phyloP scores from a whole-genome alignment of 2,329 filamentous ascomycete genomes.

The Claviceps sorghi region DNA sequence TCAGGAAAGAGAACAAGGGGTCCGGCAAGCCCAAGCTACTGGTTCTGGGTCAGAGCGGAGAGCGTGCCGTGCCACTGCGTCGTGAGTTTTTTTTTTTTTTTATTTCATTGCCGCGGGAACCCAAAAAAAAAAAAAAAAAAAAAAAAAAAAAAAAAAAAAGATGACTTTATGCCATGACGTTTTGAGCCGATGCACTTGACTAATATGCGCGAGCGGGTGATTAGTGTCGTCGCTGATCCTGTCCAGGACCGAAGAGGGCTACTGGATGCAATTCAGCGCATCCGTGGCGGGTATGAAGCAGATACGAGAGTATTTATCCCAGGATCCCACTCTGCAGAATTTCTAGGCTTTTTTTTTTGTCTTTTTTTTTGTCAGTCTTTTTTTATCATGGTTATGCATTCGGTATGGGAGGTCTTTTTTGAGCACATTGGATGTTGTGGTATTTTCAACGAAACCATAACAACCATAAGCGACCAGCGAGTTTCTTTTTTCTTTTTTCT shows the following conservation, averaged over 20 bases:
- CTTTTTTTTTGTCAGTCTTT: not conserved
- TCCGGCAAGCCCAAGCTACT: not conserved
- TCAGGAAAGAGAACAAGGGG: not conserved
- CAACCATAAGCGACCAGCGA: too few species aligned
- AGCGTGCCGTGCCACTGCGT: not conserved
- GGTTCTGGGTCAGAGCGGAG: conserved; percentile 1
- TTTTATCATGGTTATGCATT: not conserved
- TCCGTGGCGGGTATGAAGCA: not conserved
- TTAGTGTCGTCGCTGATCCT: not conserved
- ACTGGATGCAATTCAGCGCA: not conserved
- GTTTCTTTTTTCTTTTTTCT: too few species aligned
- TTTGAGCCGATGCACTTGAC: not conserved
- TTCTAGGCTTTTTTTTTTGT: not conserved
- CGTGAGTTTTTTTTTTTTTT: not conserved
- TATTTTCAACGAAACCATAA: too few species aligned
- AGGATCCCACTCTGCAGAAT: conserved; percentile 1
- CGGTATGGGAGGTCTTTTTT: too few species aligned
- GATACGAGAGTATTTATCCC: not conserved
- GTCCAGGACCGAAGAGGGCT: conserved; percentile 3
- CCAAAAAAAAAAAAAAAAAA: too few species aligned
- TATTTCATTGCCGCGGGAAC: too few species aligned
- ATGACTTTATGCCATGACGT: too few species aligned
- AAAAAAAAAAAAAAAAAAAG: too few species aligned
- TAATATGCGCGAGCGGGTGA: not conserved
- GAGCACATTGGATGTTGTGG: too few species aligned